A percentile compares a stretch with the other conserved stretches of the same genome.
Evolutionary conservation across 345 rosid genomes (phyloP).

Genomic region (Salix suchowensis): DNA sequence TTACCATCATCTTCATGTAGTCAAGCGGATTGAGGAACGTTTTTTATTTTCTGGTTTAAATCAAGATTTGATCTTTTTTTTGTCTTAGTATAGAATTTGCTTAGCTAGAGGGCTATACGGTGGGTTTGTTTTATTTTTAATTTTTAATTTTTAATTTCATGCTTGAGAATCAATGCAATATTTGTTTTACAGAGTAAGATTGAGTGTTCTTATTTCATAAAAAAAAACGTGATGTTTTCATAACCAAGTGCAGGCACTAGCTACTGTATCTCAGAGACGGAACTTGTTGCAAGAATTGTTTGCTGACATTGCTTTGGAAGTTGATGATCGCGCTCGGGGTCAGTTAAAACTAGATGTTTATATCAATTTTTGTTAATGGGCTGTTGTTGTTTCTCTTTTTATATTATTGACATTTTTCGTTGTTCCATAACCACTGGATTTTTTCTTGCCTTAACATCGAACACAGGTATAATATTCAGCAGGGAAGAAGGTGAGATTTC

Average conservation of each 20-base stretch:
- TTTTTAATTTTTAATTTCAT: too few species aligned
- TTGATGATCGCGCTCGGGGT: constrained; percentile 94
- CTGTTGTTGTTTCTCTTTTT: neutral
- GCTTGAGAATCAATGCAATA: too few species aligned
- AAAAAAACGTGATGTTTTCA: neutral
- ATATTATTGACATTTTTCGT: neutral
- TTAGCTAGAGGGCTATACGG: too few species aligned
- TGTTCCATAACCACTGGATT: neutral
- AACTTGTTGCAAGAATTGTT: constrained; percentile 79
- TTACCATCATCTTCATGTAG: neutral
- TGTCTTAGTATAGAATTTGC: too few species aligned
- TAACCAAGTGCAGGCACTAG: constrained; percentile 58
- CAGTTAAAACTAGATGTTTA: neutral
- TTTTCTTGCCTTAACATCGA: constrained; percentile 28
- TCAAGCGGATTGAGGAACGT: neutral
- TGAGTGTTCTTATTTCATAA: too few species aligned
- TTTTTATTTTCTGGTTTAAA: neutral
- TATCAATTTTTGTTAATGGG: neutral
- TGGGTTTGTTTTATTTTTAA: too few species aligned
- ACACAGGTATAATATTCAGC: constrained; percentile 71
- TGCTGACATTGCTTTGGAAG: constrained; percentile 87
- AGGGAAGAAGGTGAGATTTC: constrained; percentile 58
- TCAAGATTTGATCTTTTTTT: neutral
- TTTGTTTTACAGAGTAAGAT: too few species aligned
- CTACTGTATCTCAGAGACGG: constrained; percentile 78